A percentile compares a stretch with the other conserved stretches of the same genome.
Evolutionary conservation across 257 asterid genomes (phyloP).

Genomic region (Fraxinus quadrangulata): DNA sequence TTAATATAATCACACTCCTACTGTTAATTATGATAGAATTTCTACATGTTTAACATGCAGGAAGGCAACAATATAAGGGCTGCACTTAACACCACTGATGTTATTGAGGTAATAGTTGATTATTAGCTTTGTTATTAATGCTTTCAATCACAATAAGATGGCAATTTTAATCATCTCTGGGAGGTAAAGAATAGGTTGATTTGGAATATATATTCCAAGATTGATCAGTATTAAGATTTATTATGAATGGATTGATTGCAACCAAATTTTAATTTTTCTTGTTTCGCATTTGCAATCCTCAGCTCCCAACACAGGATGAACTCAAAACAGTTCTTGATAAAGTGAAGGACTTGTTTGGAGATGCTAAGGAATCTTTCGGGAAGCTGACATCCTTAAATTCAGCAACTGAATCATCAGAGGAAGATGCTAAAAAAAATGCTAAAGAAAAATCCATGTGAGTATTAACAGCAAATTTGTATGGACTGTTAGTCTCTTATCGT

Average conservation of each 20-base stretch:
- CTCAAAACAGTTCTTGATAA: conserved; percentile 88
- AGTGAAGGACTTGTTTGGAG: conserved; percentile 90
- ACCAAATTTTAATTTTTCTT: neutral
- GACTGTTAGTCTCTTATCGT: neutral
- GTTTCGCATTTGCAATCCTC: conserved; percentile 18
- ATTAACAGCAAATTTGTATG: neutral
- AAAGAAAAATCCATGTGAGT: conserved; percentile 66
- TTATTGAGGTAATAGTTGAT: conserved; percentile 64
- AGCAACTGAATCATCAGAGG: conserved; percentile 51
- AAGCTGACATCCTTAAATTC: conserved; percentile 68
- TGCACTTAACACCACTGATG: conserved; percentile 71
- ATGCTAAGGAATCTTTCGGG: conserved; percentile 91
- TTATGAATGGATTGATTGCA: neutral
- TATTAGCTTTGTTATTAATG: conserved; percentile 3
- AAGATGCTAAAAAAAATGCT: conserved; percentile 46
- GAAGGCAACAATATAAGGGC: conserved; percentile 77
- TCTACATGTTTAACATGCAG: conserved; percentile 44
- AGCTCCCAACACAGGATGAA: conserved; percentile 79
- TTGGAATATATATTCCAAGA: neutral
- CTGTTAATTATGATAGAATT: neutral
- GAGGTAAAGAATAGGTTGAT: neutral
- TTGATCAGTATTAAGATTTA: neutral
- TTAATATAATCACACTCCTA: neutral
- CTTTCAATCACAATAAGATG: neutral
- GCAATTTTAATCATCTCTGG: neutral